Evolutionary conservation across 345 rosid species (phyloP).

Genomic region (Boechera retrofracta): DNA sequence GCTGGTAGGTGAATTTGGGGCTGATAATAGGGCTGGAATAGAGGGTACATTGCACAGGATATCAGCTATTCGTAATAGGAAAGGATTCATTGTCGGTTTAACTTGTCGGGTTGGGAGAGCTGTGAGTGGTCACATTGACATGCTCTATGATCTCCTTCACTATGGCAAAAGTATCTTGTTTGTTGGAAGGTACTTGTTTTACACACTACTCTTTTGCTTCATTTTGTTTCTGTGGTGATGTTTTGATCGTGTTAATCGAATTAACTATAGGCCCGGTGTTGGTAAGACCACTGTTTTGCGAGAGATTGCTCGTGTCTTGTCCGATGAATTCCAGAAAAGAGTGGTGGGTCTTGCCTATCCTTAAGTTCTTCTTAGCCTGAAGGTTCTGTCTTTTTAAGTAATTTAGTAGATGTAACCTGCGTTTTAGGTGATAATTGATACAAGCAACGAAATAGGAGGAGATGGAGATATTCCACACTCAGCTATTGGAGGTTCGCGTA

Average conservation of each 20-base stretch:
- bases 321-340: constrained; percentile 66
- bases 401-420: not conserved
- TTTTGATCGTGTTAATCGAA: not conserved
- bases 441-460: constrained; percentile 82
- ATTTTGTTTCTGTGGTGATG: not conserved
- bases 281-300: constrained; percentile 77
- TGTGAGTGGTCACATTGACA: constrained; percentile 64
- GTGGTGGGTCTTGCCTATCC: constrained; percentile 53
- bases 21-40: constrained; percentile 71
- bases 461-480: constrained; percentile 78
- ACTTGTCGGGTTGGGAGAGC: constrained; percentile 76
- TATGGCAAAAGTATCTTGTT: constrained; percentile 71
- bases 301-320: constrained; percentile 69
- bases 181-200: constrained; percentile 56
- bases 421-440: constrained; percentile 67
- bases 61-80: constrained; percentile 64
- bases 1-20: constrained; percentile 64
- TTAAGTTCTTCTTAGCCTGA: not conserved
- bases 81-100: constrained; percentile 62
- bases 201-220: not conserved
- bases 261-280: constrained; percentile 62
- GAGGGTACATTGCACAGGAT: constrained; percentile 75
- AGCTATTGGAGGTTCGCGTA: constrained; percentile 76
- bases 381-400: constrained; percentile 1
- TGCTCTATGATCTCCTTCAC: constrained; percentile 67